phyloP scores from a whole-genome alignment of 2,329 filamentous ascomycete genomes.

The Claviceps quebecensis region DNA sequence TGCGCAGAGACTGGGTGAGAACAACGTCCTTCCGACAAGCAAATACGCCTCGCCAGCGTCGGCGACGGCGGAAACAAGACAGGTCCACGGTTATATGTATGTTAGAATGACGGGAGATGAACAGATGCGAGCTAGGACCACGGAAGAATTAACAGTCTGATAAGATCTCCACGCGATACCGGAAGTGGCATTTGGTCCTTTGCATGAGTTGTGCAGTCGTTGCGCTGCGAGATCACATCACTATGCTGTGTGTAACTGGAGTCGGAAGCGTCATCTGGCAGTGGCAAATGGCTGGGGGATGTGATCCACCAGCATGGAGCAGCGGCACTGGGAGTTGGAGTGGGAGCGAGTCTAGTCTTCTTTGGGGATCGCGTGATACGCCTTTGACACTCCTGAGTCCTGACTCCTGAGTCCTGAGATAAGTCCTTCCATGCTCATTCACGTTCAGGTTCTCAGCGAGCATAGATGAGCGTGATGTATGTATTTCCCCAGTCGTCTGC shows the following conservation, averaged over 20 bases:
- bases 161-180: not conserved
- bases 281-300: not conserved
- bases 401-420: not conserved
- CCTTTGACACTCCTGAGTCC: not conserved
- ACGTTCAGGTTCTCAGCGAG: too few species aligned
- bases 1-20: not conserved
- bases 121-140: not conserved
- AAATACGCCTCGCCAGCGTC: not conserved
- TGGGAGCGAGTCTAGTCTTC: not conserved
- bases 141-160: not conserved
- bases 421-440: too few species aligned
- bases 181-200: not conserved
- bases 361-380: not conserved
- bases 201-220: not conserved
- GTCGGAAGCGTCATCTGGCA: constrained; percentile 1
- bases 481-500: too few species aligned
- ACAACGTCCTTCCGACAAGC: not conserved
- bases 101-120: not conserved
- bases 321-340: not conserved
- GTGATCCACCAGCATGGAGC: not conserved
- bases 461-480: too few species aligned
- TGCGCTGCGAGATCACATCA: not conserved
- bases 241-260: not conserved
- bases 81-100: not conserved
- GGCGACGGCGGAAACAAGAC: not conserved